Evolutionary conservation across 768 basidiomycete species (phyloP), one percentile per base, ranked within the genome.

Genomic region (Suillus bovinus): DNA sequence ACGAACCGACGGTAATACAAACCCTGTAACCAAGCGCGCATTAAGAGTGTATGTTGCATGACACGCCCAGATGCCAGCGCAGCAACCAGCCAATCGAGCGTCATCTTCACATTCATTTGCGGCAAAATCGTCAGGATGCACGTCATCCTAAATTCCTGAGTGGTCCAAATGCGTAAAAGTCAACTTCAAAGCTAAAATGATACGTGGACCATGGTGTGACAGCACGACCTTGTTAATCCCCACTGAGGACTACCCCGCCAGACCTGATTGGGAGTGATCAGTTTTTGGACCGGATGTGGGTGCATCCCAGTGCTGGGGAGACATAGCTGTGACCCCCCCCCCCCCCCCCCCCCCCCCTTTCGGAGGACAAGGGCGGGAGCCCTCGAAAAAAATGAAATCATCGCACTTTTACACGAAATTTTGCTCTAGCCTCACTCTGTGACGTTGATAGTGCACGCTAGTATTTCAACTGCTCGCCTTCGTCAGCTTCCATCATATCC

Each of bases 31-130:
- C 9, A 50, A 29, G 17, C 5, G 27, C 20, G 49, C 27, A 24
- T 29, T 10, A 10, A 22, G 20, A 7, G 52, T 14, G 22, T 55
- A 24, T 22, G 34, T 34, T 16, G 8, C 7, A 54, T 13, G n/a
- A 54, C 34, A 22, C 22, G 24, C 24, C 39, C 27, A 7, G 27
- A n/a, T 56, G 55, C 55, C 55, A 56, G 55, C 55, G 11, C 55
- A 39, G 3, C 55, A 56, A 56, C 1, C 17, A 27, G 17, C 24
- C 10, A 38, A 56, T 38, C 36, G 3, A 56, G 17, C 38, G 24
- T 36, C 24, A 56, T 27, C 38, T 10, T 39, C 27, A 17, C 17
- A 27, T 6, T 13, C 17, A 6, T 39, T 38, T 56, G 27, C 11
- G 55, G 38, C 6, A 39, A 56, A 56, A 17, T 38, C 17, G 8